Percentiles rank a stretch among this genome's conserved stretches.
Evolutionary conservation across 108 stramenopile species (phyloP).

Genomic region (Schizochytrium sp.): DNA sequence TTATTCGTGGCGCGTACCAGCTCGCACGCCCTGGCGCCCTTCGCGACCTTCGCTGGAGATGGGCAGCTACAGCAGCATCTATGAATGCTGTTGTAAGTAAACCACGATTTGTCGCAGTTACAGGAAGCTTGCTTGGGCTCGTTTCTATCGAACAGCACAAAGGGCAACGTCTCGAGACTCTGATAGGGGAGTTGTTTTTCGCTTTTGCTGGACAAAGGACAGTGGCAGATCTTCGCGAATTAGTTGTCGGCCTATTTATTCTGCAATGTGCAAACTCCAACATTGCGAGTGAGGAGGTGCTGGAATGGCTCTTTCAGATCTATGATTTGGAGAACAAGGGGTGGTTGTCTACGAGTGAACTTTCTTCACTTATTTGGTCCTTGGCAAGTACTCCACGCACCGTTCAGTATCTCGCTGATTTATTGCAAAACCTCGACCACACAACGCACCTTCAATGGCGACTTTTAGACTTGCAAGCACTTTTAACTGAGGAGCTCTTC

Average conservation of each 20-base stretch:
- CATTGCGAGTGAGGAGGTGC: background rate
- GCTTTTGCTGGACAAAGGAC: background rate
- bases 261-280: background rate
- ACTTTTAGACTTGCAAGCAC: background rate
- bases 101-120: background rate
- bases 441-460: background rate
- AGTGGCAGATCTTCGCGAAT: background rate
- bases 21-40: background rate
- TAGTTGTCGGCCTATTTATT: background rate
- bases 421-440: background rate
- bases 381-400: background rate
- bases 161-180: background rate
- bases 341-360: background rate
- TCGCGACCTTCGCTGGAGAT: slow-evolving; percentile 19
- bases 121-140: background rate
- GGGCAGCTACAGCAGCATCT: background rate
- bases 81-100: background rate
- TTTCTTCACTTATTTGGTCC: background rate
- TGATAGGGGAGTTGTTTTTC: background rate
- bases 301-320: background rate
- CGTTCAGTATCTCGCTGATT: background rate
- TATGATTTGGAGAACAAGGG: background rate
- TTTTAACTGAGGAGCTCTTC: background rate
- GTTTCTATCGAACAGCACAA: background rate
- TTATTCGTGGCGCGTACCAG: background rate